Evolutionary conservation across 1,284 basidiomycete genomes (phyloP).

Genomic region (Melampsora americana): DNA sequence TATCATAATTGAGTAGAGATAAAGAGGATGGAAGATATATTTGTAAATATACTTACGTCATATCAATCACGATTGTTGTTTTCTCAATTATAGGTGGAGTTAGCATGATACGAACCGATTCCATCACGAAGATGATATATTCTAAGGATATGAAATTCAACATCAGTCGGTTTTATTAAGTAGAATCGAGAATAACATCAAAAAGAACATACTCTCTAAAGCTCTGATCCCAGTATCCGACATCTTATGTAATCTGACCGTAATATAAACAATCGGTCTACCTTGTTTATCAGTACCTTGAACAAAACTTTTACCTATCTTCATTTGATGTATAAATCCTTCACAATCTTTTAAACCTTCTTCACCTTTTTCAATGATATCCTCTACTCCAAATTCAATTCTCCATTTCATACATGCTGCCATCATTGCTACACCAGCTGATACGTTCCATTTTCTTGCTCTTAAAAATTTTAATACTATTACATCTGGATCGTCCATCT

Average conservation of each 20-base stretch:
- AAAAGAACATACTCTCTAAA: conserved; percentile 22
- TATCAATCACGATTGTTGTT: conserved; percentile 38
- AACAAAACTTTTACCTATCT: conserved; percentile 34
- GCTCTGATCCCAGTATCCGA: conserved; percentile 29
- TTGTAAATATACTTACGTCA: conserved; percentile 21
- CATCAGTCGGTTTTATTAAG: too few relatives aligned
- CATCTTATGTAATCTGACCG: conserved; percentile 31
- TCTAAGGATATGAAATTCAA: neutral
- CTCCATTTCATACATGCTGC: conserved; percentile 43
- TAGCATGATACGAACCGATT: conserved; percentile 38
- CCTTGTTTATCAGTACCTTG: conserved; percentile 39
- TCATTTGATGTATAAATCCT: conserved; percentile 29
- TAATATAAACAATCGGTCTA: conserved; percentile 38
- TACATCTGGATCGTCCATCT: conserved; percentile 44
- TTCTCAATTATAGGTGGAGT: conserved; percentile 39
- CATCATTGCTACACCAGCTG: conserved; percentile 44
- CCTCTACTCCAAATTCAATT: conserved; percentile 41
- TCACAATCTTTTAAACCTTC: conserved; percentile 26
- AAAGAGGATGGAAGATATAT: neutral
- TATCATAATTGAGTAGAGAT: neutral
- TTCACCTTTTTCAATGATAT: conserved; percentile 33
- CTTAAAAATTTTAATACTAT: conserved; percentile 43
- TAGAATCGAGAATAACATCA: neutral
- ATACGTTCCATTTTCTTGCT: conserved; percentile 41
- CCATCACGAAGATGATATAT: conserved; percentile 40